Percentiles rank a stretch among this genome's conserved stretches.
phyloP scores from a whole-genome alignment of 495 filamentous ascomycete genomes.

The Penicillium manginii region DNA sequence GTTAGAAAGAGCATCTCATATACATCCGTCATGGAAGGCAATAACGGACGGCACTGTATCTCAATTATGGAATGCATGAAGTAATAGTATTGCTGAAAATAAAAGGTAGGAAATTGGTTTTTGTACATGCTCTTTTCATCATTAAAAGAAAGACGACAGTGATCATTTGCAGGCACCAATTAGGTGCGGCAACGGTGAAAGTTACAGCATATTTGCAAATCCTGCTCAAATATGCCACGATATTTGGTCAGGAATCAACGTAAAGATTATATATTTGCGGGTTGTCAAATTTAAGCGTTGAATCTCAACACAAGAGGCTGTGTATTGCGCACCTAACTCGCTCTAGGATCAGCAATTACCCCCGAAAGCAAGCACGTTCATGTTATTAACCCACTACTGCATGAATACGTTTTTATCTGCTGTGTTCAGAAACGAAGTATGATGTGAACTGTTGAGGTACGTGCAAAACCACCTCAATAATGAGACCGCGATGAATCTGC shows the following conservation, averaged over 20 bases:
- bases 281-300: constrained; percentile 2
- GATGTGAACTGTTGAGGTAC: neutral
- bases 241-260: constrained; percentile 3
- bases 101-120: constrained; percentile 2
- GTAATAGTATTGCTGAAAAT: constrained; percentile 7
- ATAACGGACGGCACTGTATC: constrained; percentile 7
- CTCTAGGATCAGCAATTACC: neutral
- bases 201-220: constrained; percentile 5
- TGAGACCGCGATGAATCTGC: neutral
- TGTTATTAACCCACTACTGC: neutral
- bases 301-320: neutral
- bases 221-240: constrained; percentile 4
- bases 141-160: constrained; percentile 9
- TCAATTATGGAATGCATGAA: constrained; percentile 6
- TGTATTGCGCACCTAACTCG: neutral
- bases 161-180: constrained; percentile 3
- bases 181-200: constrained; percentile 3
- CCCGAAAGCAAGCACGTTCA: constrained; percentile 1
- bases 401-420: neutral
- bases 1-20: constrained; percentile 10
- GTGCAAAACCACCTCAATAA: constrained; percentile 1
- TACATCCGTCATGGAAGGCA: constrained; percentile 9
- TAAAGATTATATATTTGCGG: constrained; percentile 2
- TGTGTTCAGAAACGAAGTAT: neutral
- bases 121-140: constrained; percentile 11